A percentile compares a stretch with the other conserved stretches of the same genome.
These are phyloP conservation scores for Lagenidium sp. DNA, from an alignment of 352 stramenopile species.

Conservation along the genomic window DNA sequence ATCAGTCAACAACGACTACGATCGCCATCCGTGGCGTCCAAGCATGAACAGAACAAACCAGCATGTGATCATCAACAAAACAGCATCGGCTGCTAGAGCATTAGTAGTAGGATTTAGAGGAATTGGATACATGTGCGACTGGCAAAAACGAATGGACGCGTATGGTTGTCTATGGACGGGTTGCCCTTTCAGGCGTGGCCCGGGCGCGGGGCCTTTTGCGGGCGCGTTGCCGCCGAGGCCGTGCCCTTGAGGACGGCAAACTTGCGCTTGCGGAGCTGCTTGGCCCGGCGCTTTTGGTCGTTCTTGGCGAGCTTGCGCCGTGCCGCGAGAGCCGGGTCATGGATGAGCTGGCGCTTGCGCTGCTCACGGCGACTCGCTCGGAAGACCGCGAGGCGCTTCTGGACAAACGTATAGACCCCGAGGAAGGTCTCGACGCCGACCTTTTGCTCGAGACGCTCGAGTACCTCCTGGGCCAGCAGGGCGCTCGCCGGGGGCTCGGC, in stretches of 20 bases:
- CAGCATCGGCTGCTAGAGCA: too few species aligned
- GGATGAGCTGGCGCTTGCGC: conserved; percentile 68
- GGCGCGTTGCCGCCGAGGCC: conserved; percentile 39
- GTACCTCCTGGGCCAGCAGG: conserved; percentile 73
- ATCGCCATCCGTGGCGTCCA: too few species aligned
- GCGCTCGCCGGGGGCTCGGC: conserved; percentile 30
- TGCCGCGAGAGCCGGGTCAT: conserved; percentile 61
- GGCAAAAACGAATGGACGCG: too few species aligned
- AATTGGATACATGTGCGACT: too few species aligned
- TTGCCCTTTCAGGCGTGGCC: conserved; percentile 31
- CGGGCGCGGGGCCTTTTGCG: conserved; percentile 50
- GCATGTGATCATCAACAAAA: too few species aligned
- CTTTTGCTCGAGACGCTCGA: conserved; percentile 80
- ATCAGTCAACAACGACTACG: too few species aligned
- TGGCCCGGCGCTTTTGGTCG: conserved; percentile 66
- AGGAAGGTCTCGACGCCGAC: conserved; percentile 64
- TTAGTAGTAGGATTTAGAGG: too few species aligned
- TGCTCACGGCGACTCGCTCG: conserved; percentile 65
- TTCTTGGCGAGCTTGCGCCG: conserved; percentile 83
- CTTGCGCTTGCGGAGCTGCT: conserved; percentile 87
- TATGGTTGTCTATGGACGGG: conserved; percentile 2
- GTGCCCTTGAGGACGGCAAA: conserved; percentile 78
- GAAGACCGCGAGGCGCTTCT: conserved; percentile 67
- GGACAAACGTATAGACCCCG: conserved; percentile 78
- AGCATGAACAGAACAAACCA: too few species aligned